Percentiles rank a stretch among this genome's conserved stretches.
Conservation (phyloP, 108 stramenopile species). For the Nitzschia sp. region DNA sequence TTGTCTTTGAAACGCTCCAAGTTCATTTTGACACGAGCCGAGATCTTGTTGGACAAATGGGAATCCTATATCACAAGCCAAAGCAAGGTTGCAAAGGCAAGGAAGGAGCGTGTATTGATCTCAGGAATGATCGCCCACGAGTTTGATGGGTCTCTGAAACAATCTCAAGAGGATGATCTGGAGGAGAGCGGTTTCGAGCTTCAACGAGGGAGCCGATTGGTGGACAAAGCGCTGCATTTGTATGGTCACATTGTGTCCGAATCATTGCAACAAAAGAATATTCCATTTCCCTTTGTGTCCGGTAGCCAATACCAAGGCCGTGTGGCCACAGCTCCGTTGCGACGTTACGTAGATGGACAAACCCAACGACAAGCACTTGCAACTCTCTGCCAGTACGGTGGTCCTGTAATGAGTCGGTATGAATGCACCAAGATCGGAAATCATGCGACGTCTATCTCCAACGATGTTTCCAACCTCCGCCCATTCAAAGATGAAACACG, state of each 20-base stretch:
- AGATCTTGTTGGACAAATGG: too few species aligned
- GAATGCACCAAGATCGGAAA: conserved; percentile 61
- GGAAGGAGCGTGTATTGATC: too few species aligned
- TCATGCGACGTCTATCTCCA: conserved; percentile 46
- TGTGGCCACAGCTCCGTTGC: conserved; percentile 76
- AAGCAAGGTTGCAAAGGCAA: too few species aligned
- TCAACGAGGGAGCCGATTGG: conserved; percentile 70
- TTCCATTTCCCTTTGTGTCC: conserved; percentile 55
- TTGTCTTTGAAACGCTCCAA: conserved; percentile 31
- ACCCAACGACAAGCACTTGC: conserved; percentile 77
- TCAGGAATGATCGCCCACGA: too few species aligned
- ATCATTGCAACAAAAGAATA: conserved; percentile 48
- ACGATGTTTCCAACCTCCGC: conserved; percentile 48
- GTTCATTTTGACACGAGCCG: too few species aligned
- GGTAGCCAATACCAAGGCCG: conserved; percentile 58
- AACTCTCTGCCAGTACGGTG: conserved; percentile 65
- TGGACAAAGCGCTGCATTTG: conserved; percentile 72
- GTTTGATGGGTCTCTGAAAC: too few species aligned
- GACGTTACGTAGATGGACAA: conserved; percentile 80
- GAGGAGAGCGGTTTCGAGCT: conserved; percentile 46
- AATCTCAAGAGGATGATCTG: too few species aligned
- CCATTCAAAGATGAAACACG: conserved; percentile 31
- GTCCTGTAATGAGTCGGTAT: conserved; percentile 44
- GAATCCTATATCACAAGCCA: too few species aligned
- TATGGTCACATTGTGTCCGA: conserved; percentile 51